Conservation (phyloP, 2,329 filamentous ascomycete species). For the Penicillium oxalicum region DNA sequence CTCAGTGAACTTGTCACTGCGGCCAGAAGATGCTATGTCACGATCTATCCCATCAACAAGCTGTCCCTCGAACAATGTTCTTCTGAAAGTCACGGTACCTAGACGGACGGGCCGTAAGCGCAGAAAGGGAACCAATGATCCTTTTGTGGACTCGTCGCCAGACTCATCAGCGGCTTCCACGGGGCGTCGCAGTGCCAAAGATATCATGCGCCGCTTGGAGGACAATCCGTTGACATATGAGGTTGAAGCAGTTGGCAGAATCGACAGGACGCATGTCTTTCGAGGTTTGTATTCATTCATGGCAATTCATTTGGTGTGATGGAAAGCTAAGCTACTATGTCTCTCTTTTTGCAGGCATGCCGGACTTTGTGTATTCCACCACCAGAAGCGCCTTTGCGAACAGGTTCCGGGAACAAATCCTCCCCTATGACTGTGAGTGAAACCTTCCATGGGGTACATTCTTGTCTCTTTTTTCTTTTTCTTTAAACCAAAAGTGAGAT, state of each 20-base stretch:
- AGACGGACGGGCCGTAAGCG: slow-evolving; percentile 80
- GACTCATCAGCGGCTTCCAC: slow-evolving; percentile 17
- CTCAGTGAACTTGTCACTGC: slow-evolving; percentile 64
- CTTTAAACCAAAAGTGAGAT: not conserved
- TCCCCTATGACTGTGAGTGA: slow-evolving; percentile 62
- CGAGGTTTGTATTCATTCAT: slow-evolving; percentile 48
- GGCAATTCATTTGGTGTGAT: not conserved
- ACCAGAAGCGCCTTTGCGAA: slow-evolving; percentile 62
- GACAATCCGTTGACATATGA: slow-evolving; percentile 65
- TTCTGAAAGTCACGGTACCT: slow-evolving; percentile 81
- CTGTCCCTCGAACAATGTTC: slow-evolving; percentile 70
- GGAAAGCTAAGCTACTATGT: not conserved
- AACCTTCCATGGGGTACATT: not conserved
- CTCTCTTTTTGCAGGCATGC: slow-evolving; percentile 48
- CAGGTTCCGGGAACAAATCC: slow-evolving; percentile 63
- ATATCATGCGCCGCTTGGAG: slow-evolving; percentile 48
- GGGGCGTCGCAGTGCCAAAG: slow-evolving; percentile 20
- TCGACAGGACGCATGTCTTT: slow-evolving; percentile 80
- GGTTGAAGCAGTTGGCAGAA: slow-evolving; percentile 63
- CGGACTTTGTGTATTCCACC: slow-evolving; percentile 80
- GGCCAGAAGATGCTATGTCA: slow-evolving; percentile 71
- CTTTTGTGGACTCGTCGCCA: slow-evolving; percentile 50
- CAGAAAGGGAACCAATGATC: slow-evolving; percentile 67
- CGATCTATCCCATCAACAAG: slow-evolving; percentile 73
- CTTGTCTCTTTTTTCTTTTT: not conserved